Percentiles rank a stretch among this genome's conserved stretches.
phyloP scores from a whole-genome alignment of 2,329 filamentous ascomycete genomes.

The Ophiostoma himal-ulmi region DNA sequence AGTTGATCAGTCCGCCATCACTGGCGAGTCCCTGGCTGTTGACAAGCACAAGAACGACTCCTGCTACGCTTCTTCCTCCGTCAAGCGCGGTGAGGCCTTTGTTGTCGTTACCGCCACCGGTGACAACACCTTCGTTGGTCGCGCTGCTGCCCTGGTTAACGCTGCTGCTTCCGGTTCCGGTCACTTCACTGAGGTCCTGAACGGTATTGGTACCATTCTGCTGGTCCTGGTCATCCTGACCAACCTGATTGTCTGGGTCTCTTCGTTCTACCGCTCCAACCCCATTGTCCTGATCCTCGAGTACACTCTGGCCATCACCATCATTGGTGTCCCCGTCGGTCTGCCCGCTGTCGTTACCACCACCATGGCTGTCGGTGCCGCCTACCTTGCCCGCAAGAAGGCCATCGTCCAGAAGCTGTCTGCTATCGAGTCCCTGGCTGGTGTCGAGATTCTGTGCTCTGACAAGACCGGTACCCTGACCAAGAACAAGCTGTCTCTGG shows the following conservation, averaged over 20 bases:
- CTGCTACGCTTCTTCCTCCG: slow-evolving; percentile 78
- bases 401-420: slow-evolving; percentile 90
- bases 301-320: slow-evolving; percentile 83
- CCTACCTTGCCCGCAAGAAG: slow-evolving; percentile 86
- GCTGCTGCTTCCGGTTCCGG: slow-evolving; percentile 67
- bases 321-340: slow-evolving; percentile 88
- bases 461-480: slow-evolving; percentile 92
- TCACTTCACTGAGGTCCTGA: slow-evolving; percentile 87
- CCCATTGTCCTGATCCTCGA: slow-evolving; percentile 70
- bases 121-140: slow-evolving; percentile 86
- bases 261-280: slow-evolving; percentile 83
- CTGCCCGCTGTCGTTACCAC: slow-evolving; percentile 89
- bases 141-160: slow-evolving; percentile 78
- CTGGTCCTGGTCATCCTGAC: slow-evolving; percentile 76
- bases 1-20: slow-evolving; percentile 88
- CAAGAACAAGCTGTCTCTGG: slow-evolving; percentile 86
- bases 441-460: slow-evolving; percentile 89
- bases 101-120: slow-evolving; percentile 77
- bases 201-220: slow-evolving; percentile 76
- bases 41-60: slow-evolving; percentile 79
- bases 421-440: slow-evolving; percentile 84
- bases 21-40: slow-evolving; percentile 84
- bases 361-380: slow-evolving; percentile 89
- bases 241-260: slow-evolving; percentile 76
- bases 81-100: slow-evolving; percentile 86